A percentile compares a stretch with the other conserved stretches of the same genome.
phyloP scores from a whole-genome alignment of 768 basidiomycete genomes.

The Amylocystis lapponica region DNA sequence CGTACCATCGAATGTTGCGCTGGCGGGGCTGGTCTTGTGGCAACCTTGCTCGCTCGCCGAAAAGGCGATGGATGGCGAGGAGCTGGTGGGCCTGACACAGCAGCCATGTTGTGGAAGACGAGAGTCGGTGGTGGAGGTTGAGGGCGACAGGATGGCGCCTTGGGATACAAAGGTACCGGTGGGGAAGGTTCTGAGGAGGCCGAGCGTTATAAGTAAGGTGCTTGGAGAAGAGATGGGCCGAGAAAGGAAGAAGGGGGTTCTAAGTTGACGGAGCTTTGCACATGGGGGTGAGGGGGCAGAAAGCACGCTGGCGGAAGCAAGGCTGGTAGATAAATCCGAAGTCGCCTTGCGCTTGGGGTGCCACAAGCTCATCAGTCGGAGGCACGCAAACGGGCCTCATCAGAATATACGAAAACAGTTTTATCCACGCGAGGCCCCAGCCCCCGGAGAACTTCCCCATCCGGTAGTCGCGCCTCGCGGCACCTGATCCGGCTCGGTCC shows the following conservation, averaged over 20 bases:
- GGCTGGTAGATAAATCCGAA: slow-evolving; percentile 1
- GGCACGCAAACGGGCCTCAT: neutral
- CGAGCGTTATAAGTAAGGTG: slow-evolving; percentile 13
- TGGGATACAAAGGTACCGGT: neutral
- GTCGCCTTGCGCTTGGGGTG: neutral
- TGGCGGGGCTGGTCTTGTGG: slow-evolving; percentile 6
- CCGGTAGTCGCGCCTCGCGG: neutral
- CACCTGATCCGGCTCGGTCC: neutral
- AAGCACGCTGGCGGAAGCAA: neutral
- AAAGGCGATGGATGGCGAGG: slow-evolving; percentile 26
- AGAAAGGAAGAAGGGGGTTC: neutral
- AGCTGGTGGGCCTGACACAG: slow-evolving; percentile 19
- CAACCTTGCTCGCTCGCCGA: slow-evolving; percentile 17
- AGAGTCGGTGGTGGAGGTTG: slow-evolving; percentile 4
- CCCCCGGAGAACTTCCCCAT: neutral
- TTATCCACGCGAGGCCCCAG: neutral
- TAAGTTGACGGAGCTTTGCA: neutral
- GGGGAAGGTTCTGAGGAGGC: slow-evolving; percentile 1
- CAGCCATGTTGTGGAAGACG: slow-evolving; percentile 17
- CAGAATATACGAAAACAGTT: neutral
- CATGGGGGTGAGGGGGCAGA: slow-evolving; percentile 2
- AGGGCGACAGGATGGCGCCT: slow-evolving; percentile 10
- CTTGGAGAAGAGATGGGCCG: slow-evolving; percentile 1
- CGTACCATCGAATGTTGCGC: slow-evolving; percentile 10
- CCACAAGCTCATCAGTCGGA: slow-evolving; percentile 1